Evolutionary conservation across 2,329 filamentous ascomycete genomes (phyloP), one percentile per base, ranked within the genome.

Genomic region (Aspergillus phoenicis): DNA sequence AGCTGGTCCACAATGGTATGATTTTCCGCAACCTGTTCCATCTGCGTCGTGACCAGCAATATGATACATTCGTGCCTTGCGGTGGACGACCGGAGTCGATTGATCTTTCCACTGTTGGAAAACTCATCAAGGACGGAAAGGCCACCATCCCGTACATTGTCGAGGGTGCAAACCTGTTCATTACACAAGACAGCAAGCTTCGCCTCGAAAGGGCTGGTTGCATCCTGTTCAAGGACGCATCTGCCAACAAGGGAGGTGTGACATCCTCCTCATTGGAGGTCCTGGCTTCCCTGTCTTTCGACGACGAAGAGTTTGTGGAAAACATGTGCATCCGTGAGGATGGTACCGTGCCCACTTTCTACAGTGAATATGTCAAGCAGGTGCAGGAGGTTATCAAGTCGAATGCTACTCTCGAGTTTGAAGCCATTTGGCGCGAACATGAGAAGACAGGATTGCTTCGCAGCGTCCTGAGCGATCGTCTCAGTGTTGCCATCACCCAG

Each of bases 21-120:
- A 85, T 89, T 2, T 99, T 99, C 90, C 92, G 95, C 64, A 99
- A 99, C 81, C 96, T 93, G 22, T 99, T 94, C 84, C 95, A 99
- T 75, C 85, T 98, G 52, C 91, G 94, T 52, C 85, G 89, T 62
- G 88, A 84, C 17, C 86, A 90, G 58, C 78, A 88, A 53, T 94
- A 91, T 58, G 95, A 99, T 73, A 84, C 88, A 57, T 98, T 99
- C 73, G 95, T 99, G 22, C 95, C 95, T 30, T 99, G 95, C 70
- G 95, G 95, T 80, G 95, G 95, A 59, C 91, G 95, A 24, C 95
- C 95, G 2, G 95, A 98, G 79, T 97, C 94, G 1, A 97, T 99
- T 68, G 94, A 99, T 75, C 86, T 98, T 61, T 89, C 91, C 59
- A 91, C 89, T 7, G 94, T 93, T 63, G 89, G 85, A 79, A 91